phyloP scores from a whole-genome alignment of 75 land plant species.

The Ceratopteris richardii region DNA sequence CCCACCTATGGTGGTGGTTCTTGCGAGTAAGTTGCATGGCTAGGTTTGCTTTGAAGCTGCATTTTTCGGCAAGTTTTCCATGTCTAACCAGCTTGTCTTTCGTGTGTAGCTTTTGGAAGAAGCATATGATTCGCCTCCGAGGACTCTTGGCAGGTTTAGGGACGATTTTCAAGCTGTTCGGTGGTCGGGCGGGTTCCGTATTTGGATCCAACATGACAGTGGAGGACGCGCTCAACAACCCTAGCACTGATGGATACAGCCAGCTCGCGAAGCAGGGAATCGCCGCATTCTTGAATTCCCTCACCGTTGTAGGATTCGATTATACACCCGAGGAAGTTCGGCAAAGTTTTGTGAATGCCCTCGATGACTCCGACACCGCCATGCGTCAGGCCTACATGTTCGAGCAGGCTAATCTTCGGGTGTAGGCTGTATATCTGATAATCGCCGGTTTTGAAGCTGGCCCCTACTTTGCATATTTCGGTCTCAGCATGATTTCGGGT shows the following conservation, averaged over 20 bases:
- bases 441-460: no score
- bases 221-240: slow-evolving; percentile 40
- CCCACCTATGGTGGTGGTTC: neutral
- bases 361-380: slow-evolving; percentile 49
- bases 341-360: slow-evolving; percentile 31
- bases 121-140: slow-evolving; percentile 31
- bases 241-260: slow-evolving; percentile 35
- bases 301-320: slow-evolving; percentile 22
- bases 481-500: no score
- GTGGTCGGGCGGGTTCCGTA: slow-evolving; percentile 14
- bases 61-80: neutral
- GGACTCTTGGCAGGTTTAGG: slow-evolving; percentile 36
- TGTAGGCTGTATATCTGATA: no score
- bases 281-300: slow-evolving; percentile 56
- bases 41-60: neutral
- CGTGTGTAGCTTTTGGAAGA: slow-evolving; percentile 37
- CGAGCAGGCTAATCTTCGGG: slow-evolving; percentile 58
- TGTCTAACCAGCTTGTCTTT: neutral
- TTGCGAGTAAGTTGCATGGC: neutral
- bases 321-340: slow-evolving; percentile 47
- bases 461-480: no score
- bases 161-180: slow-evolving; percentile 25
- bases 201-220: slow-evolving; percentile 19
- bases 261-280: slow-evolving; percentile 49
- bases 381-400: slow-evolving; percentile 55